Conservation (phyloP, 2,329 filamentous ascomycete species). For the Acrodontium crateriforme region DNA sequence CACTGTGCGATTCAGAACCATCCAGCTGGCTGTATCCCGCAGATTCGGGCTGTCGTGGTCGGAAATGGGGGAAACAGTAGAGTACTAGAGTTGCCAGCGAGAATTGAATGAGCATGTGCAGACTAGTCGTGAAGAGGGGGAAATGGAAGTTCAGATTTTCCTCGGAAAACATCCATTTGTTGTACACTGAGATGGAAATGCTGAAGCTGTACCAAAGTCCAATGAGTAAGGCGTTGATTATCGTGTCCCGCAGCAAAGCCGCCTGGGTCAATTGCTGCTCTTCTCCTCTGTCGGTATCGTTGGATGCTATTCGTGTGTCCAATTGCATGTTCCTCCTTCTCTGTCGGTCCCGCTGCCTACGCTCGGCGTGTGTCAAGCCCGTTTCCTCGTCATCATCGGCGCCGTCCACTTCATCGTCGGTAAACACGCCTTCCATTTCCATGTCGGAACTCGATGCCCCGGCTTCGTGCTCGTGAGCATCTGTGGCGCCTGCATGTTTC, state of each 20-base stretch:
- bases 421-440: constrained; percentile 38
- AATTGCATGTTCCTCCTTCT: constrained; percentile 52
- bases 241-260: constrained; percentile 52
- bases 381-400: constrained; percentile 77
- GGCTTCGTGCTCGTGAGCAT: too few relatives aligned
- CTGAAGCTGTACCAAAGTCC: constrained; percentile 82
- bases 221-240: constrained; percentile 71
- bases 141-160: constrained; percentile 80
- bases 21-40: constrained; percentile 30
- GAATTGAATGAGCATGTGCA: constrained; percentile 96
- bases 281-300: constrained; percentile 49
- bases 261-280: constrained; percentile 57
- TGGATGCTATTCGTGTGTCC: constrained; percentile 53
- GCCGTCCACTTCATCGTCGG: constrained; percentile 47
- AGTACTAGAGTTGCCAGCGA: constrained; percentile 62
- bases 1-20: constrained; percentile 4
- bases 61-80: constrained; percentile 67
- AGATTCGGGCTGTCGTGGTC: too few relatives aligned
- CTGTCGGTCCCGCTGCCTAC: constrained; percentile 47
- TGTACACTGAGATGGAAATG: constrained; percentile 91
- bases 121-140: constrained; percentile 83
- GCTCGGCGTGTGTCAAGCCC: constrained; percentile 60
- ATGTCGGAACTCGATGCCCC: constrained; percentile 34
- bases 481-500: neutral
- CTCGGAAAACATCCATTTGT: constrained; percentile 98